Evolutionary conservation across 2,329 filamentous ascomycete genomes (phyloP).

Genomic region (Penicillium sp.): DNA sequence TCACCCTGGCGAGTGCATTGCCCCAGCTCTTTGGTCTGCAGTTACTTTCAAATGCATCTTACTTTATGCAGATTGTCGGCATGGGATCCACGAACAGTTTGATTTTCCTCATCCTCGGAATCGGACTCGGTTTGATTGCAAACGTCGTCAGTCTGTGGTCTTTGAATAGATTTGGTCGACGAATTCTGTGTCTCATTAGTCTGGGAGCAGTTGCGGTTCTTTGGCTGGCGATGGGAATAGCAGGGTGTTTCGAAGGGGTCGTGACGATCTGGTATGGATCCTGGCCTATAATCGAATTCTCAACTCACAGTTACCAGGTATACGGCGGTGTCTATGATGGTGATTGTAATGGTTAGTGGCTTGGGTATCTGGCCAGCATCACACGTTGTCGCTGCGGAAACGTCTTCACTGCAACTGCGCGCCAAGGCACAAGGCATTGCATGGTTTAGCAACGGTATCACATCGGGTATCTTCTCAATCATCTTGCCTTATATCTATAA

Average conservation of each 20-base stretch:
- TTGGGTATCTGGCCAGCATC: slow-evolving; percentile 31
- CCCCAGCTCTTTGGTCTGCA: slow-evolving; percentile 43
- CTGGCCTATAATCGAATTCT: too few relatives aligned
- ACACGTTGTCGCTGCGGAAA: slow-evolving; percentile 30
- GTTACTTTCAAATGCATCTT: slow-evolving; percentile 39
- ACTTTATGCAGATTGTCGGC: slow-evolving; percentile 29
- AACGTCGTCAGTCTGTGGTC: slow-evolving; percentile 43
- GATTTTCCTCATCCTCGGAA: slow-evolving; percentile 43
- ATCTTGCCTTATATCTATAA: slow-evolving; percentile 47
- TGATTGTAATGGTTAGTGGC: slow-evolving; percentile 40
- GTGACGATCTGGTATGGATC: slow-evolving; percentile 36
- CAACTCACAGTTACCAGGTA: slow-evolving; percentile 26
- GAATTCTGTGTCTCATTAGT: slow-evolving; percentile 36
- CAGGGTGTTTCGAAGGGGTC: slow-evolving; percentile 37
- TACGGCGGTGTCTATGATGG: slow-evolving; percentile 38
- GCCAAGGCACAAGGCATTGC: slow-evolving; percentile 33
- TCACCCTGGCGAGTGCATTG: slow-evolving; percentile 36
- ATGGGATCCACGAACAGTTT: slow-evolving; percentile 26
- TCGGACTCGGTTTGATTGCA: slow-evolving; percentile 40
- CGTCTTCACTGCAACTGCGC: slow-evolving; percentile 29
- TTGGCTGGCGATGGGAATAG: slow-evolving; percentile 44
- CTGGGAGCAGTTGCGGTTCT: slow-evolving; percentile 30
- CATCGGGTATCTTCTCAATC: slow-evolving; percentile 41
- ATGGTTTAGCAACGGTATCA: slow-evolving; percentile 39
- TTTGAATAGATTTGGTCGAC: slow-evolving; percentile 37